phyloP scores from a whole-genome alignment of 139 green algal species.

The Closterium sp. region DNA sequence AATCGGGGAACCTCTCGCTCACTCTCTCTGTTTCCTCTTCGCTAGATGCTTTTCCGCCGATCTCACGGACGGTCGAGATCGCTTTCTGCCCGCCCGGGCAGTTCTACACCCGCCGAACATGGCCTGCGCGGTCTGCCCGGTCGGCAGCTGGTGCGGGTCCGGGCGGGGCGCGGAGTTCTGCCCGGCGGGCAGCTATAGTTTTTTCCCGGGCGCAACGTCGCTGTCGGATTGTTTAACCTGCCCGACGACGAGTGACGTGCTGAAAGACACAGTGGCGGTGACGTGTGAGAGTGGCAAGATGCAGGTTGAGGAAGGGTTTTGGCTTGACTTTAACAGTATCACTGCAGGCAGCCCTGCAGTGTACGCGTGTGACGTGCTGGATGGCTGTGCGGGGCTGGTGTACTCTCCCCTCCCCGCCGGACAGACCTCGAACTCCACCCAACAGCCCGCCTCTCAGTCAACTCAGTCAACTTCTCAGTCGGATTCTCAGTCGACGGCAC shows the following conservation, averaged over 20 bases:
- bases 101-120: neutral
- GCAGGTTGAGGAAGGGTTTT: neutral
- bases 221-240: neutral
- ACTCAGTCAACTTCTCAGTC: too few species aligned
- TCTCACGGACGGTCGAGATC: neutral
- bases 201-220: neutral
- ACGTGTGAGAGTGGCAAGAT: neutral
- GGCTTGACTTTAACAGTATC: neutral
- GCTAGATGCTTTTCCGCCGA: neutral
- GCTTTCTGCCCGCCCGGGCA: slow-evolving; percentile 3
- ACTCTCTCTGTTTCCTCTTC: neutral
- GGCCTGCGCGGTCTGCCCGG: neutral
- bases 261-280: neutral
- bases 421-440: neutral
- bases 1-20: neutral
- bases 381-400: neutral
- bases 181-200: neutral
- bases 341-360: neutral
- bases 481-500: too few species aligned
- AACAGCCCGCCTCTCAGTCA: too few species aligned
- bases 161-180: neutral
- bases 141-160: neutral
- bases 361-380: neutral
- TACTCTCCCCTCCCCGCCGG: neutral
- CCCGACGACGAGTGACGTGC: neutral